Evolutionary conservation across 768 basidiomycete genomes (phyloP), one percentile per base, ranked within the genome.

Genomic region (Xanthoconium purpureum): DNA sequence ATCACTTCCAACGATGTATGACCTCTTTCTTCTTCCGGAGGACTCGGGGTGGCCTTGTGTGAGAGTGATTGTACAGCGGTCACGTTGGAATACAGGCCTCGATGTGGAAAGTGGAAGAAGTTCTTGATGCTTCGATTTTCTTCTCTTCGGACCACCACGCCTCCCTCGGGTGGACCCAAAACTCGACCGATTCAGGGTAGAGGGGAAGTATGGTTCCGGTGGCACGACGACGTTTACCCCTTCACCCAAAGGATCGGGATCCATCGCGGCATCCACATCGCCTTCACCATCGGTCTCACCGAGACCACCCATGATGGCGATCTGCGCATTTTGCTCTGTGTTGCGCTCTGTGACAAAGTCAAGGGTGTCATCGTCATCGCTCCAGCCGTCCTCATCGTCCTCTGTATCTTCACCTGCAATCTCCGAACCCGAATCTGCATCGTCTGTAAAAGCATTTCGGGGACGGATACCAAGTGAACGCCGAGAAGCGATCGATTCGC

Each of bases 1-100:
- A 80, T 99, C 97, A 66, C 94, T 97, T 6, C 94, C 90, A 20
- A 98, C 88, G 12, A 97, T 78, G 71, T 98, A 99, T 57, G 73
- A 74, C 57, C 82, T 80, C 61, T 83, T 78, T 60, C 82, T 79
- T 67, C 82, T 82, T 43, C 81, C 74, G 54, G 82, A 82, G 0
- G 74, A 76, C 0, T 70, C 81, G 1, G 94, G 92, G 55, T 91
- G 81, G 5, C 95, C 97, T 63, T 99, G 96, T 0, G 82, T 89
- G 53, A 98, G 66, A 0, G 85, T 86, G 59, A 98, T 90, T 4
- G 94, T 94, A 67, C 94, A 98, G 28, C 97, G 77, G 68, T 99
- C 95, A 49, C 94, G 80, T 65, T 94, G 88, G 73, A 95, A 98
- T 24, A 84, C 63, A 0, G 97, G 94, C 17, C 94, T 81, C 2